A percentile compares a stretch with the other conserved stretches of the same genome.
Evolutionary conservation across 345 rosid species (phyloP).

Genomic region (Euphorbia peplus): DNA sequence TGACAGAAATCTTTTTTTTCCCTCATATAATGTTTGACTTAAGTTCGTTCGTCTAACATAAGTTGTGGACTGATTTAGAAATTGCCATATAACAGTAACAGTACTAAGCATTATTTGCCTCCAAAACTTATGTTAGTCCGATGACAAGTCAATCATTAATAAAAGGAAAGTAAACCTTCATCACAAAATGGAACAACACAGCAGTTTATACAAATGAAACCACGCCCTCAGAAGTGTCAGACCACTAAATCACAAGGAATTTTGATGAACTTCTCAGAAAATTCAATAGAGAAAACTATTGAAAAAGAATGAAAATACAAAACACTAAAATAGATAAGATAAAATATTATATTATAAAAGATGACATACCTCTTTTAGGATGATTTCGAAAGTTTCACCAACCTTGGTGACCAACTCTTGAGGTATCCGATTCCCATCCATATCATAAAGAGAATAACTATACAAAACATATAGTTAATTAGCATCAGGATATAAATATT

Average conservation of each 20-base stretch:
- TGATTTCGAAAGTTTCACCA: conserved; percentile 69
- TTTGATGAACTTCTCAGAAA: not conserved
- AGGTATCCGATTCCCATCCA: conserved; percentile 80
- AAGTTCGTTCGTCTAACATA: not conserved
- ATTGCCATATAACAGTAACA: not conserved
- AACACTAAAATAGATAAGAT: not conserved
- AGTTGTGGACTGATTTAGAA: not conserved
- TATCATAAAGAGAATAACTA: conserved; percentile 81
- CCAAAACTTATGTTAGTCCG: not conserved
- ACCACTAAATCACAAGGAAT: not conserved
- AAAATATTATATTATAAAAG: not conserved
- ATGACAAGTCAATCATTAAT: not conserved
- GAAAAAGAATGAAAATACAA: not conserved
- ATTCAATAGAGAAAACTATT: not conserved
- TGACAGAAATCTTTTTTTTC: not conserved
- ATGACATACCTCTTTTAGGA: conserved; percentile 68
- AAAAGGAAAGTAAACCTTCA: not conserved
- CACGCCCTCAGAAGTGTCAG: not conserved
- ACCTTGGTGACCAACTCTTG: conserved; percentile 72
- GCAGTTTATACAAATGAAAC: not conserved
- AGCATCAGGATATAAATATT: not conserved
- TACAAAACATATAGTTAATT: not conserved
- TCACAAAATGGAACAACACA: not conserved
- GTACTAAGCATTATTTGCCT: not conserved
- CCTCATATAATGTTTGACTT: not conserved